phyloP scores from a whole-genome alignment of 2,329 filamentous ascomycete species.

The Colletotrichum lindemuthianum region DNA sequence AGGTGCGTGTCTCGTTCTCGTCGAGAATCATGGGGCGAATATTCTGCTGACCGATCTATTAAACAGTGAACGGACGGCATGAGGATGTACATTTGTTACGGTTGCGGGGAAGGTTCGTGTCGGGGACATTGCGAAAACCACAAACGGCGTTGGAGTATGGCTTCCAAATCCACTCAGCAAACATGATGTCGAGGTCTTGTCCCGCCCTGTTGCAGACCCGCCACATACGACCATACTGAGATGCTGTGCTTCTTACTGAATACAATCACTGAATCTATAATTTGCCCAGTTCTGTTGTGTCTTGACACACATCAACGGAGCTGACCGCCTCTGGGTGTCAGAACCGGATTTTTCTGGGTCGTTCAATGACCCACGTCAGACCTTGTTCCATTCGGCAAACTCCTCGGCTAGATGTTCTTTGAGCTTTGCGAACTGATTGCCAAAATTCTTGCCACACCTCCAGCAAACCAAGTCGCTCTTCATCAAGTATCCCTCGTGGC shows the following conservation, averaged over 20 bases:
- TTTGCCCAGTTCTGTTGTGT: too few species aligned
- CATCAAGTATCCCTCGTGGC: constrained; percentile 65
- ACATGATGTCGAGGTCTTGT: constrained; percentile 17
- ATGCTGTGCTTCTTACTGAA: constrained; percentile 25
- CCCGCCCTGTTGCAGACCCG: background rate
- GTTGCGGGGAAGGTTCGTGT: constrained; percentile 1
- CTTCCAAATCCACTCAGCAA: constrained; percentile 14
- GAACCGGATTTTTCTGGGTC: background rate
- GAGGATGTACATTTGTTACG: constrained; percentile 18
- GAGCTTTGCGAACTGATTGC: constrained; percentile 76
- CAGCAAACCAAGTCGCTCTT: constrained; percentile 79
- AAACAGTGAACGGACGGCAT: constrained; percentile 23
- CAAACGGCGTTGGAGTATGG: constrained; percentile 12
- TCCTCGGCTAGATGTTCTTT: constrained; percentile 81
- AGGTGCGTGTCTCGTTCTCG: constrained; percentile 29
- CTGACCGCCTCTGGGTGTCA: background rate
- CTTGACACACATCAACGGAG: background rate
- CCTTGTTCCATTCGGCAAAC: constrained; percentile 77
- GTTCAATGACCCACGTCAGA: constrained; percentile 52
- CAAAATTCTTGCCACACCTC: constrained; percentile 81
- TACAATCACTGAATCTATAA: background rate
- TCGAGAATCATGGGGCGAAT: constrained; percentile 22
- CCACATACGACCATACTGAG: constrained; percentile 12
- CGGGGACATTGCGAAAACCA: constrained; percentile 8
- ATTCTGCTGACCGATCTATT: constrained; percentile 28